These are phyloP conservation scores for Pseudocercospora fuligena DNA, from an alignment of 2,329 filamentous ascomycete genomes.

Conservation along the genomic window DNA sequence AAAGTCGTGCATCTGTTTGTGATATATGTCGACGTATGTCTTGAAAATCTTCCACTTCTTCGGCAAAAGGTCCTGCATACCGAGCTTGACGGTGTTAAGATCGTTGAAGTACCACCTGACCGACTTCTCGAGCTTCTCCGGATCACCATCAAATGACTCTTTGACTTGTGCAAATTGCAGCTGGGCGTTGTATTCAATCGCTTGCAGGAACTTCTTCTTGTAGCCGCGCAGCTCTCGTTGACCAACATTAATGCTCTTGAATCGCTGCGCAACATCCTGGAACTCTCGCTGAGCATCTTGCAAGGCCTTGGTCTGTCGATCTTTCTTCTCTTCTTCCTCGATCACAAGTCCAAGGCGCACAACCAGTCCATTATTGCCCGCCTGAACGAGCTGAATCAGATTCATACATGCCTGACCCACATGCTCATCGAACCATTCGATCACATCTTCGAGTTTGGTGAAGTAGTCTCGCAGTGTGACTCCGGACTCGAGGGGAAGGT, in stretches of 20 bases:
- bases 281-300: conserved; percentile 96
- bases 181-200: conserved; percentile 74
- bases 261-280: conserved; percentile 88
- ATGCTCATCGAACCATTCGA: conserved; percentile 96
- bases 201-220: conserved; percentile 90
- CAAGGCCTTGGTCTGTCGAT: conserved; percentile 85
- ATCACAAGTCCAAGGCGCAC: conserved; percentile 91
- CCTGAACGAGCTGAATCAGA: conserved; percentile 82
- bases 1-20: conserved; percentile 94
- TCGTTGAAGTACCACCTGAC: conserved; percentile 99
- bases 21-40: conserved; percentile 89
- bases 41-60: conserved; percentile 96
- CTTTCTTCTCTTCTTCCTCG: conserved; percentile 94
- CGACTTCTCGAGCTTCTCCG: conserved; percentile 80
- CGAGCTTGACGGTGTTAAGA: conserved; percentile 88
- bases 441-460: conserved; percentile 78
- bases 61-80: conserved; percentile 89
- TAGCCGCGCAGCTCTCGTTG: conserved; percentile 92
- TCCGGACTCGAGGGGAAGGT: conserved; percentile 63
- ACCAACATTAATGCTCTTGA: conserved; percentile 87
- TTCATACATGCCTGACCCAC: conserved; percentile 87
- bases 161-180: conserved; percentile 74
- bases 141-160: conserved; percentile 80
- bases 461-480: conserved; percentile 91
- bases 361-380: conserved; percentile 85